These are phyloP conservation scores for Chlamydomonas reinhardtii DNA, from an alignment of 163 green algal genomes.

Conservation along the genomic window DNA sequence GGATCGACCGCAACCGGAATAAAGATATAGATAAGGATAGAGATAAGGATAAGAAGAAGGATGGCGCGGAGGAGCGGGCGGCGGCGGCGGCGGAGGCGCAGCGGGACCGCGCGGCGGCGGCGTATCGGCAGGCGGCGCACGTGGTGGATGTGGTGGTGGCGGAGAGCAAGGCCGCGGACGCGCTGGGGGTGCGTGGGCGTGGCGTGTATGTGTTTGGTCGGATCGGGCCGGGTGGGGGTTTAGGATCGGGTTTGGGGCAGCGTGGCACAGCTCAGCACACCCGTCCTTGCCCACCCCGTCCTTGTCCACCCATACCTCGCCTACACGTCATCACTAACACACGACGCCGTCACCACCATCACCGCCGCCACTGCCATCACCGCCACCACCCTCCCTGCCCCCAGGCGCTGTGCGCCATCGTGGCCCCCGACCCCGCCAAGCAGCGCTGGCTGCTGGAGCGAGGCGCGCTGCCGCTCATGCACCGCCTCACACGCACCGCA, in stretches of 20 bases:
- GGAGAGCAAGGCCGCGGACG: constrained; percentile 61
- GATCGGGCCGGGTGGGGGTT: too few species aligned
- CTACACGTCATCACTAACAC: too few species aligned
- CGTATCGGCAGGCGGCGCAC: constrained; percentile 63
- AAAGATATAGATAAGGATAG: not conserved
- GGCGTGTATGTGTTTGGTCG: not conserved
- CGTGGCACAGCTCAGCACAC: too few species aligned
- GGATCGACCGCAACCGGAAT: not conserved
- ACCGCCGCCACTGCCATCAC: too few species aligned
- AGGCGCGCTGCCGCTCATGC: constrained; percentile 75
- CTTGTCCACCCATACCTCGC: too few species aligned
- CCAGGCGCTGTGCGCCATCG: constrained; percentile 78
- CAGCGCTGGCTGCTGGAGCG: constrained; percentile 74
- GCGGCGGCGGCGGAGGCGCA: not conserved
- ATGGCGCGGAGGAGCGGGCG: not conserved
- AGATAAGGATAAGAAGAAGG: too few species aligned
- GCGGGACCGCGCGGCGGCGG: constrained; percentile 36
- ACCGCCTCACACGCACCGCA: constrained; percentile 61
- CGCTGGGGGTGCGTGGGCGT: constrained; percentile 63
- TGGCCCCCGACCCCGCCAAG: constrained; percentile 66
- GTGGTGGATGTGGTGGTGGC: constrained; percentile 68
- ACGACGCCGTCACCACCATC: too few species aligned
- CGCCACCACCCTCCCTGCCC: too few species aligned
- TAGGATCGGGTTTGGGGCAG: too few species aligned
- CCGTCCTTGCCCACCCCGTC: too few species aligned